These are phyloP conservation scores for Rhizopogon roseolus DNA, from an alignment of 768 basidiomycete genomes.

Conservation along the genomic window DNA sequence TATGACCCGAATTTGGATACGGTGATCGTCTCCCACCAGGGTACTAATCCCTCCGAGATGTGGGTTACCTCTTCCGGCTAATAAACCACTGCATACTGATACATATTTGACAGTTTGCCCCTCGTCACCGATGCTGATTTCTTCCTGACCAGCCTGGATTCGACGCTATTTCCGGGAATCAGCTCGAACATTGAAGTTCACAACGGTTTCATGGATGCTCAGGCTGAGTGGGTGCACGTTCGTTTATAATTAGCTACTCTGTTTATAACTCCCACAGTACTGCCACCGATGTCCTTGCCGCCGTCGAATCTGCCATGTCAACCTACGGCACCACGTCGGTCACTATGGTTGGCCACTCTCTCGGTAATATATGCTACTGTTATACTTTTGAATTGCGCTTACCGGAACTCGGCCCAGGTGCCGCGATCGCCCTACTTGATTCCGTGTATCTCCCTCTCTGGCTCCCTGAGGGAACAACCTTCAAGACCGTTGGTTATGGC, in stretches of 20 bases:
- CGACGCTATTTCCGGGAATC: conserved; percentile 48
- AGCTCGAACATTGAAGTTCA: conserved; percentile 38
- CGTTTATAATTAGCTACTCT: neutral
- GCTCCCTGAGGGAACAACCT: conserved; percentile 25
- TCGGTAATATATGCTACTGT: conserved; percentile 19
- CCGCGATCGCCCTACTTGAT: conserved; percentile 33
- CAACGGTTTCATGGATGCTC: conserved; percentile 40
- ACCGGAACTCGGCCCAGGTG: conserved; percentile 17
- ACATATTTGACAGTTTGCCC: conserved; percentile 21
- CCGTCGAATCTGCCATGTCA: conserved; percentile 38
- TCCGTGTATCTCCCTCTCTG: conserved; percentile 36
- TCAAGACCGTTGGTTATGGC: conserved; percentile 29
- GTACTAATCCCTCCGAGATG: conserved; percentile 27
- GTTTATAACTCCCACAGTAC: conserved; percentile 22
- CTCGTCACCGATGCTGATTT: conserved; percentile 40
- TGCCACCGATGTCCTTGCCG: conserved; percentile 36
- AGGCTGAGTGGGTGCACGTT: conserved; percentile 34
- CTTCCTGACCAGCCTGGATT: conserved; percentile 26
- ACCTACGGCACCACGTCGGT: conserved; percentile 30
- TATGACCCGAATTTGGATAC: conserved; percentile 34
- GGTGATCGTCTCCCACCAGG: conserved; percentile 35
- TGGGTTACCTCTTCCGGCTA: conserved; percentile 3
- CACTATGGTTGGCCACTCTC: conserved; percentile 41
- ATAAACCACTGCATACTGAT: neutral
- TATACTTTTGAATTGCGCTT: neutral